Evolutionary conservation across 495 filamentous ascomycete species (phyloP).

Genomic region (Penicillium argentinense): DNA sequence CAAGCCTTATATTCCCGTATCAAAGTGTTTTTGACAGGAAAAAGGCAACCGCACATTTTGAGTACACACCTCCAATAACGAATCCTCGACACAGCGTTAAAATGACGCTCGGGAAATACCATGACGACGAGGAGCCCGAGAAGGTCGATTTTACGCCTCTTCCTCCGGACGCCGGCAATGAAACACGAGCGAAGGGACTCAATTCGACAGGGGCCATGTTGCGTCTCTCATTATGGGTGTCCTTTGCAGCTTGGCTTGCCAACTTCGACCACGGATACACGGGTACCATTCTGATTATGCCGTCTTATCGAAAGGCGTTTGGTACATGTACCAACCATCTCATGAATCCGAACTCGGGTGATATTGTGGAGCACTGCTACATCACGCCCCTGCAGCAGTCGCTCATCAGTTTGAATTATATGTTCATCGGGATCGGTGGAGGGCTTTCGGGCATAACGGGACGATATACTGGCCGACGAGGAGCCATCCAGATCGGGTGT

Average conservation of each 20-base stretch:
- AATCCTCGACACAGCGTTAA: neutral
- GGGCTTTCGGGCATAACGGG: constrained; percentile 23
- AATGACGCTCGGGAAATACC: neutral
- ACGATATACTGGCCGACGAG: constrained; percentile 21
- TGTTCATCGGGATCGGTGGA: constrained; percentile 28
- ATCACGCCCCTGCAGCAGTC: constrained; percentile 29
- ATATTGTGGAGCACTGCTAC: constrained; percentile 12
- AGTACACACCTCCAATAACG: too few relatives aligned
- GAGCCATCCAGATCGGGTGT: constrained; percentile 22
- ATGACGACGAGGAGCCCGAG: constrained; percentile 1
- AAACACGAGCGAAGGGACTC: neutral
- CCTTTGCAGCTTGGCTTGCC: constrained; percentile 27
- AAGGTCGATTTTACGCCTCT: neutral
- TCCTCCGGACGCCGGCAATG: neutral
- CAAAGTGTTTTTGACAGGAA: neutral
- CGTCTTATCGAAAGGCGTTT: constrained; percentile 24
- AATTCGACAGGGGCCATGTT: constrained; percentile 22
- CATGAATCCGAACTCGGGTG: constrained; percentile 10
- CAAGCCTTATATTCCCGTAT: constrained; percentile 6
- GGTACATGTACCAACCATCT: constrained; percentile 19
- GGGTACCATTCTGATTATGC: constrained; percentile 28
- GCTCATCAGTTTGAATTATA: constrained; percentile 27
- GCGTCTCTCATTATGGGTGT: constrained; percentile 23
- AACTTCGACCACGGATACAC: constrained; percentile 30
- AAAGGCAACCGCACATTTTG: neutral